phyloP scores from a whole-genome alignment of 345 rosid species.

The Excoecaria agallocha region DNA sequence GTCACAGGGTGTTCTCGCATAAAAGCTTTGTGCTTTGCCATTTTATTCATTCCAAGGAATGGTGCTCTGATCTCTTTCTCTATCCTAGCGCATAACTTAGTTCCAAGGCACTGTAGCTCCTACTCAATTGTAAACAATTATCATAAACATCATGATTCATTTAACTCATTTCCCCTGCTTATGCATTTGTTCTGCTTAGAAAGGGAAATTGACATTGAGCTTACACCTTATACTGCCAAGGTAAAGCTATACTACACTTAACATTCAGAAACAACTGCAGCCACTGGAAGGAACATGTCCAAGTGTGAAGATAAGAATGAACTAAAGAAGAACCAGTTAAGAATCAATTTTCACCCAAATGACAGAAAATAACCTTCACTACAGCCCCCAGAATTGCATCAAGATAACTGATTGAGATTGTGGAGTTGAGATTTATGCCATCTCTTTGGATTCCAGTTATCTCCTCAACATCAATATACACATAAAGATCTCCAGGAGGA shows the following conservation, averaged over 20 bases:
- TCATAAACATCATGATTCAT: neutral
- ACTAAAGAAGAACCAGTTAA: neutral
- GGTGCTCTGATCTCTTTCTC: neutral
- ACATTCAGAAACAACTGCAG: neutral
- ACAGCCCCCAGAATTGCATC: constrained; percentile 89
- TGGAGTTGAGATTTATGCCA: constrained; percentile 83
- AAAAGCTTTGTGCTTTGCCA: neutral
- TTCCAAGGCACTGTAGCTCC: neutral
- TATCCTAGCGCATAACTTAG: neutral
- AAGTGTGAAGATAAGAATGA: neutral
- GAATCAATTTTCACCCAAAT: neutral
- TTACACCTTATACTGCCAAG: neutral
- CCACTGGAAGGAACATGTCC: neutral
- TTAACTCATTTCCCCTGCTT: neutral
- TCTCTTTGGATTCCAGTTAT: constrained; percentile 83
- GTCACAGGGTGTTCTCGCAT: neutral
- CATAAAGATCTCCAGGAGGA: constrained; percentile 85
- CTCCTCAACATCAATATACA: constrained; percentile 81
- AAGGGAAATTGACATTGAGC: neutral
- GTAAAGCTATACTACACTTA: neutral
- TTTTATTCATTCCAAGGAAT: neutral
- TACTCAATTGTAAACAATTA: neutral
- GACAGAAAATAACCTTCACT: constrained; percentile 53
- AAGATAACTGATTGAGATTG: constrained; percentile 68
- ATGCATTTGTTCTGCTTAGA: neutral